phyloP scores from a whole-genome alignment of 164 flowering plant genomes.

The Sedum album region DNA sequence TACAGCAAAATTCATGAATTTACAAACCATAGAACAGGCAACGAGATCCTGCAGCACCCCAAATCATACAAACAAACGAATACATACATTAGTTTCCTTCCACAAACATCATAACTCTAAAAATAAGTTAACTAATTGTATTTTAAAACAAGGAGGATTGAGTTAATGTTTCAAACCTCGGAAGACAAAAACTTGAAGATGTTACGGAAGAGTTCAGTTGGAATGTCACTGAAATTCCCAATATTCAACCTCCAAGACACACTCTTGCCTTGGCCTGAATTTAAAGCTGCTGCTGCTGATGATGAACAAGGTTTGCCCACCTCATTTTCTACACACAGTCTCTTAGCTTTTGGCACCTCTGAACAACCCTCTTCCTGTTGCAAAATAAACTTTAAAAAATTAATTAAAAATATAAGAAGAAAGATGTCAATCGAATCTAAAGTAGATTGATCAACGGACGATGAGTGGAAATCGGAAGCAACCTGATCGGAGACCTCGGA shows the following conservation, averaged over 20 bases:
- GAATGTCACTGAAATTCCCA: slow-evolving; percentile 64
- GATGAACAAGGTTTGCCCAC: slow-evolving; percentile 1
- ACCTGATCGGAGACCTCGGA: slow-evolving; percentile 48
- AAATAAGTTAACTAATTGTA: background rate
- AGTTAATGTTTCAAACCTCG: slow-evolving; percentile 38
- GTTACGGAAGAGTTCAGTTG: slow-evolving; percentile 66
- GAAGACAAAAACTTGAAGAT: slow-evolving; percentile 90
- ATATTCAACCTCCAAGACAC: slow-evolving; percentile 29
- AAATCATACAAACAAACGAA: background rate
- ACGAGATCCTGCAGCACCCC: slow-evolving; percentile 65
- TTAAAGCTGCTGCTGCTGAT: background rate
- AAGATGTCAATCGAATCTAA: background rate
- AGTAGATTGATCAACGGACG: no score
- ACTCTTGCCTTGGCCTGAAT: background rate
- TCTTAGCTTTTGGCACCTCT: slow-evolving; percentile 29
- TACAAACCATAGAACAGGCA: slow-evolving; percentile 74
- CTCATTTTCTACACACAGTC: slow-evolving; percentile 19
- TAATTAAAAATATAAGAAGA: no score
- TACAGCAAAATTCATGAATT: slow-evolving; percentile 59
- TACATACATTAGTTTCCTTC: background rate
- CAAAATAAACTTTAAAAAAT: background rate
- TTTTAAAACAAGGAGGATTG: background rate
- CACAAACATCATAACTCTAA: background rate
- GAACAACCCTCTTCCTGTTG: background rate
- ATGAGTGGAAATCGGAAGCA: background rate